Base-by-base conservation (phyloP, 331 rosid species). In the Malus hybrid region DNA sequence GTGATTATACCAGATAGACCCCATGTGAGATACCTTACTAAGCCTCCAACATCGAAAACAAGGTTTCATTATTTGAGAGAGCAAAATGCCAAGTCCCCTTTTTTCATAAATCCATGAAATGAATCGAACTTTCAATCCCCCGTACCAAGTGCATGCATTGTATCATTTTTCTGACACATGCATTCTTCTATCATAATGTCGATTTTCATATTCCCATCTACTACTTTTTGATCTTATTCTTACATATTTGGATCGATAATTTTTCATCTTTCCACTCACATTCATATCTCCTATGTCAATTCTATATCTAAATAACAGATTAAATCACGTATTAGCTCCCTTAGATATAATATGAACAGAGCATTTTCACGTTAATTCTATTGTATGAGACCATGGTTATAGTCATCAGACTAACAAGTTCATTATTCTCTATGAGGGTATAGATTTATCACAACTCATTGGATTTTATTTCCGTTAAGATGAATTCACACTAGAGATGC, bases 21-120 rank as follows among this genome's bases (percentile, higher is more conserved):
- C 82, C 92, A 87, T 84, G 88, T 84, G 90, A 82, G 81, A 77
- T 85, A 39, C 46, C 44, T 36, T 36, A 83, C 81, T 32, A 79
- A 72, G 82, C 85, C 68, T 84, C 91, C 88, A 80, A 84, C 83
- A 80, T 76, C 18, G 46, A 74, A 56, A 44, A 72, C 68, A 29
- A 52, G 65, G 10, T 34, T 83, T 77, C 56, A 59, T 71, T 76
- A 24, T 65, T 59, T 34, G 29, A 18, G 39, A 65, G 59, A 28
- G 77, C 70, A 59, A 71, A 67, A 22, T 72, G 75, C 62, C 70
- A 52, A 71, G 73, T 39, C 24, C 61, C 73, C 33, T 28, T 63
- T 34, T 54, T 24, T 48, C 69, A 75, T 75, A 65, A 71, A 75
- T 72, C 60, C 71, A 71, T 60, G 61, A 75, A 76, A 60, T 79